Percentiles rank a stretch among this genome's conserved stretches.
Evolutionary conservation across 2,329 filamentous ascomycete genomes (phyloP).

Genomic region (Epichloe baconii): DNA sequence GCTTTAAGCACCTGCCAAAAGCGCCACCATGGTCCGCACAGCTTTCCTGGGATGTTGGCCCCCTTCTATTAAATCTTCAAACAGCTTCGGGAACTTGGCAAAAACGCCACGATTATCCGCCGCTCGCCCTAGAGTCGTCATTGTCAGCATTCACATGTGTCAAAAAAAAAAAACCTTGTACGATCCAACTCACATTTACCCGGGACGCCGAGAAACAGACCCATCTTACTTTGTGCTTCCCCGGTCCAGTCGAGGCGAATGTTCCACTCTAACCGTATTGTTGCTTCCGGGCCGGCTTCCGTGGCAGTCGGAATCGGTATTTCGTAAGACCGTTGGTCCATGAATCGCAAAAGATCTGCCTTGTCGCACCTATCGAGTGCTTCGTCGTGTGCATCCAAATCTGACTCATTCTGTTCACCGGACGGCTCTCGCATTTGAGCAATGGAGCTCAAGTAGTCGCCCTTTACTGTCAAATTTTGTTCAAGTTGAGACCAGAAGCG

Average conservation of each 20-base stretch:
- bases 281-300: slow-evolving; percentile 22
- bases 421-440: slow-evolving; percentile 12
- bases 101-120: slow-evolving; percentile 43
- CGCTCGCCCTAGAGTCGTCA: slow-evolving; percentile 39
- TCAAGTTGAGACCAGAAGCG: slow-evolving; percentile 48
- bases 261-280: slow-evolving; percentile 46
- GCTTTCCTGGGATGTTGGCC: slow-evolving; percentile 42
- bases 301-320: slow-evolving; percentile 24
- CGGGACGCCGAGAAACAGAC: slow-evolving; percentile 42
- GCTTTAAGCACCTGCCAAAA: slow-evolving; percentile 36
- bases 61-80: slow-evolving; percentile 43
- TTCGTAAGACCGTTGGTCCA: slow-evolving; percentile 38
- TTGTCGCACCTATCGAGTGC: slow-evolving; percentile 7
- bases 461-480: slow-evolving; percentile 26
- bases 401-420: slow-evolving; percentile 12
- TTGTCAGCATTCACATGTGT: background rate
- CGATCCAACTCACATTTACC: slow-evolving; percentile 43
- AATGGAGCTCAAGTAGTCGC: slow-evolving; percentile 13
- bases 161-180: background rate
- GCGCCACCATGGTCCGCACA: slow-evolving; percentile 45
- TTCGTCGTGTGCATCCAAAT: slow-evolving; percentile 11
- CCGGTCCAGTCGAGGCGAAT: slow-evolving; percentile 62
- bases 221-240: slow-evolving; percentile 48
- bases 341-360: slow-evolving; percentile 37
- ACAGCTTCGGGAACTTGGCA: slow-evolving; percentile 44